These are phyloP conservation scores for Penicillium thymicola DNA, from an alignment of 2,329 filamentous ascomycete genomes.

Conservation along the genomic window DNA sequence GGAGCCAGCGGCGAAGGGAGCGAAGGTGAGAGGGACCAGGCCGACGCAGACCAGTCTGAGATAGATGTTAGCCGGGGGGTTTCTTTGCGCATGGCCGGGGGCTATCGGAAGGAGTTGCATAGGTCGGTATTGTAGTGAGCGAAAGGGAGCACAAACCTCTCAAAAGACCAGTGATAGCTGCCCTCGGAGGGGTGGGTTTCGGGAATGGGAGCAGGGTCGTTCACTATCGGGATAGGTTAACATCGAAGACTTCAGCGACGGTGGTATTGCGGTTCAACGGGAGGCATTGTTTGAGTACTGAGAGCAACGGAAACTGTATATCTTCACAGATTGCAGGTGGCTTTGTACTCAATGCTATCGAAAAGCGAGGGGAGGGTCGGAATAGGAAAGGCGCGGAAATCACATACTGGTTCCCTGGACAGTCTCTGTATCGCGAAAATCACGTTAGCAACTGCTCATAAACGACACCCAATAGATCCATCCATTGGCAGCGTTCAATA, in stretches of 20 bases:
- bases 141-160: slow-evolving; percentile 54
- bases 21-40: slow-evolving; percentile 80
- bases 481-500: neutral
- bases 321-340: neutral
- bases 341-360: neutral
- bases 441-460: slow-evolving; percentile 43
- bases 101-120: neutral
- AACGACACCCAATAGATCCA: neutral
- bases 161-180: slow-evolving; percentile 98
- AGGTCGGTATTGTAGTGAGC: neutral
- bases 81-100: neutral
- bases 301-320: neutral
- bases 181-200: slow-evolving; percentile 73
- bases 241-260: neutral
- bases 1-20: slow-evolving; percentile 87
- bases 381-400: slow-evolving; percentile 4
- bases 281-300: neutral
- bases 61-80: slow-evolving; percentile 1
- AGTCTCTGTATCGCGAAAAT: slow-evolving; percentile 54
- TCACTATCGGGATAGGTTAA: slow-evolving; percentile 55
- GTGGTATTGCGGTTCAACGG: neutral
- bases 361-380: slow-evolving; percentile 1
- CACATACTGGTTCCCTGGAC: slow-evolving; percentile 71
- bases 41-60: slow-evolving; percentile 69
- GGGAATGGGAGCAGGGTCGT: slow-evolving; percentile 78